Percentiles rank a stretch among this genome's conserved stretches.
phyloP scores from a whole-genome alignment of 2,329 filamentous ascomycete genomes.

The Pyrenophora tritici-repentis region DNA sequence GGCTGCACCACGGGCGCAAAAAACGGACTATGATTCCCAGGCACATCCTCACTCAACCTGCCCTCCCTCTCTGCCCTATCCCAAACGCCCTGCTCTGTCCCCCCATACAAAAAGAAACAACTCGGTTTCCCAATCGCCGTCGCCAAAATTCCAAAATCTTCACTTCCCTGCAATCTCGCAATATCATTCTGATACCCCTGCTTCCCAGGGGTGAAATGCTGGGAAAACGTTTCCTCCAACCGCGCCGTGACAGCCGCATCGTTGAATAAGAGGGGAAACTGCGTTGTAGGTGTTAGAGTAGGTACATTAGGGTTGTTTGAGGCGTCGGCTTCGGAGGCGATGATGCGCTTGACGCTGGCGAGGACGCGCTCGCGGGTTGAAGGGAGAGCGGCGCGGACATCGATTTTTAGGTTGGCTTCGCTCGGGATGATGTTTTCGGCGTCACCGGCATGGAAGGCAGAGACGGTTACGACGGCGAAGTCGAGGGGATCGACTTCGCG shows the following conservation, averaged over 20 bases:
- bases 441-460: conserved; percentile 62
- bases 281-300: conserved; percentile 45
- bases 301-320: conserved; percentile 53
- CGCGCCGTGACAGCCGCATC: conserved; percentile 51
- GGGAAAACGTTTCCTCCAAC: conserved; percentile 52
- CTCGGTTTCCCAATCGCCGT: conserved; percentile 56
- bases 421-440: conserved; percentile 66
- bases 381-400: conserved; percentile 57
- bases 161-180: conserved; percentile 54
- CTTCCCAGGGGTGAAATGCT: conserved; percentile 50
- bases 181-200: conserved; percentile 47
- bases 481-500: conserved; percentile 61
- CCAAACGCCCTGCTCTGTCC: conserved; percentile 56
- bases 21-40: conserved; percentile 63
- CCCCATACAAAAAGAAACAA: conserved; percentile 63
- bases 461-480: conserved; percentile 63
- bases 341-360: conserved; percentile 56
- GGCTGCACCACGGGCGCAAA: conserved; percentile 65
- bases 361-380: conserved; percentile 56
- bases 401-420: conserved; percentile 59
- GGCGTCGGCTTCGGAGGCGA: conserved; percentile 61
- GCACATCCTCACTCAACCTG: conserved; percentile 53
- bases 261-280: conserved; percentile 59
- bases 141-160: conserved; percentile 64
- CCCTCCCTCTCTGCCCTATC: conserved; percentile 56